Conservation (phyloP, 179 eudicot genomes). For the Heliamphora pulchella region DNA sequence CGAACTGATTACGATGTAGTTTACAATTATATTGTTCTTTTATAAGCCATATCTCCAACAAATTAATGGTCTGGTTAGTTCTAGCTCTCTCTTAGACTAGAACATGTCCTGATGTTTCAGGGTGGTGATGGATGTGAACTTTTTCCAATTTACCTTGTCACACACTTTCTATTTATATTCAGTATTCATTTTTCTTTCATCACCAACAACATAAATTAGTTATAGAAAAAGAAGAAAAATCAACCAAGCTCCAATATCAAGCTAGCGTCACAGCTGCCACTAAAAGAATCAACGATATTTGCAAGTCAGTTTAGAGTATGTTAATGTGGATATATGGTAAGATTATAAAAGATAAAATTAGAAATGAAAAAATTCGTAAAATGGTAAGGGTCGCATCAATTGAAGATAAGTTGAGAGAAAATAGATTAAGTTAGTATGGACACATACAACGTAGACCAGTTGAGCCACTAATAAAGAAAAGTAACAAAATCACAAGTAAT, state of each 20-base stretch:
- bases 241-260: neutral
- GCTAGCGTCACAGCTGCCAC: neutral
- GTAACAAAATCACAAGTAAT: too few relatives aligned
- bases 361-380: too few relatives aligned
- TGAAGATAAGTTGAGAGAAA: too few relatives aligned
- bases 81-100: neutral
- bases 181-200: neutral
- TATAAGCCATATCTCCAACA: neutral
- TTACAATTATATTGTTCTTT: neutral
- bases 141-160: neutral
- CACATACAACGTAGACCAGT: too few relatives aligned
- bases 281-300: neutral
- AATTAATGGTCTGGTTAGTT: neutral
- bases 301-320: too few relatives aligned
- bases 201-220: neutral
- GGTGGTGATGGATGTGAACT: neutral
- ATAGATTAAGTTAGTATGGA: too few relatives aligned
- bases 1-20: conserved; percentile 3
- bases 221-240: neutral
- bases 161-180: neutral
- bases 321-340: too few relatives aligned
- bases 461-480: too few relatives aligned
- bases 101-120: neutral
- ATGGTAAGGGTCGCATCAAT: too few relatives aligned
- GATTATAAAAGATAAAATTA: too few relatives aligned